phyloP scores from a whole-genome alignment of 306 rosid genomes.

The Malus fusca region DNA sequence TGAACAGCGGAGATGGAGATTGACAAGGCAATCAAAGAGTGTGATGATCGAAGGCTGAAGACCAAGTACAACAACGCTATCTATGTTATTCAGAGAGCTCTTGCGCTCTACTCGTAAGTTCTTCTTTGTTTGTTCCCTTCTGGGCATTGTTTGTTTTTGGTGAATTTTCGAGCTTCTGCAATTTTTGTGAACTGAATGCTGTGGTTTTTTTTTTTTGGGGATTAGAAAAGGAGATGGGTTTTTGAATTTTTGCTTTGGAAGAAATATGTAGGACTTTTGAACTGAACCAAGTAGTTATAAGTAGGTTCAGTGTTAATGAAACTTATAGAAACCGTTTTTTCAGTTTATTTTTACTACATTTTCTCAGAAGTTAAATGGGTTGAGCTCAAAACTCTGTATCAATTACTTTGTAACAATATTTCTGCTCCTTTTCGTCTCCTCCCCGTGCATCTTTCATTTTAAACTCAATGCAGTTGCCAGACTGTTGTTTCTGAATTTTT shows the following conservation, averaged over 20 bases:
- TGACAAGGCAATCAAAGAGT: slow-evolving; percentile 71
- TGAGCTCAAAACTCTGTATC: not conserved
- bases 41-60: slow-evolving; percentile 82
- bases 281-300: not conserved
- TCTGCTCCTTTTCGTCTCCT: not conserved
- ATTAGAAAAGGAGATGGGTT: not conserved
- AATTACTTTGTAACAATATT: not conserved
- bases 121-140: slow-evolving; percentile 9
- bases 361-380: not conserved
- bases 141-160: not conserved
- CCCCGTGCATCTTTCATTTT: not conserved
- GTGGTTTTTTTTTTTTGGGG: slow-evolving; percentile 10
- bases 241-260: not conserved
- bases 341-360: not conserved
- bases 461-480: not conserved
- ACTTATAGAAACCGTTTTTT: not conserved
- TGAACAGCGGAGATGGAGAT: slow-evolving; percentile 64
- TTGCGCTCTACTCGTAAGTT: slow-evolving; percentile 79
- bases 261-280: not conserved
- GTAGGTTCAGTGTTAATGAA: not conserved
- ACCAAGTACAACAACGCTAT: slow-evolving; percentile 83
- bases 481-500: not conserved
- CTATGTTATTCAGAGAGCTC: slow-evolving; percentile 81
- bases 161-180: slow-evolving; percentile 1
- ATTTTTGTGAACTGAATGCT: slow-evolving; percentile 9